A percentile compares a stretch with the other conserved stretches of the same genome.
Evolutionary conservation across 2,329 filamentous ascomycete species (phyloP).

Genomic region (Penicillium sp.): DNA sequence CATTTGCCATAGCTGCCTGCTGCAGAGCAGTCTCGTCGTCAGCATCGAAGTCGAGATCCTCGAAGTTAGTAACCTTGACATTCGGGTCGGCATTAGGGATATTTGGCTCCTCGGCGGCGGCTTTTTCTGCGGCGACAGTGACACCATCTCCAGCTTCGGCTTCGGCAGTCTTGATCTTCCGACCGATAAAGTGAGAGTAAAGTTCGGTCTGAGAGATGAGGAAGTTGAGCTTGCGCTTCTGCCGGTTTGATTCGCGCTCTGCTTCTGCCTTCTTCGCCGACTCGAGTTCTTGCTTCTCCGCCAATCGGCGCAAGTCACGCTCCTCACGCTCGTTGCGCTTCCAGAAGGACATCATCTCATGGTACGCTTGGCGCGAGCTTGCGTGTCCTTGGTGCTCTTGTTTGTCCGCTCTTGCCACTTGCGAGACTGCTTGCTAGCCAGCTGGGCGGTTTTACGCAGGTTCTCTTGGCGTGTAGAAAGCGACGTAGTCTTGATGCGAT

Average conservation of each 20-base stretch:
- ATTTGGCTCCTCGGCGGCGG: slow-evolving; percentile 38
- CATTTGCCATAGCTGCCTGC: slow-evolving; percentile 86
- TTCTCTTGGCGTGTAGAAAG: slow-evolving; percentile 88
- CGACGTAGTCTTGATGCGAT: slow-evolving; percentile 79
- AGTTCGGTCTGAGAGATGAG: slow-evolving; percentile 97
- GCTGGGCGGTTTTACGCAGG: slow-evolving; percentile 90
- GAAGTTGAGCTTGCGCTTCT: slow-evolving; percentile 99
- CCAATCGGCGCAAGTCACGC: slow-evolving; percentile 85
- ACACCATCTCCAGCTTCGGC: slow-evolving; percentile 76
- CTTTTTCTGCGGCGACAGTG: slow-evolving; percentile 52
- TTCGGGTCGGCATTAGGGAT: slow-evolving; percentile 50
- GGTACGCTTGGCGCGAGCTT: slow-evolving; percentile 91
- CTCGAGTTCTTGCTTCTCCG: slow-evolving; percentile 92
- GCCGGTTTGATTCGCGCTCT: slow-evolving; percentile 91
- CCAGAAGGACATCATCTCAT: slow-evolving; percentile 99
- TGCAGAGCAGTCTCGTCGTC: slow-evolving; percentile 80
- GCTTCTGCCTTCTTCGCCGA: slow-evolving; percentile 95
- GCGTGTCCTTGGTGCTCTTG: slow-evolving; percentile 96
- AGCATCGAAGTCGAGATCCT: slow-evolving; percentile 91
- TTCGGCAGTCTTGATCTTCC: slow-evolving; percentile 97
- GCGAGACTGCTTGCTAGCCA: slow-evolving; percentile 94
- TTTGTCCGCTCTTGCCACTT: slow-evolving; percentile 97
- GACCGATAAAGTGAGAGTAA: slow-evolving; percentile 98
- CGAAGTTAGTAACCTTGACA: slow-evolving; percentile 82
- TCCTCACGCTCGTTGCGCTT: slow-evolving; percentile 98